phyloP scores from a whole-genome alignment of 2,329 filamentous ascomycete species.

The Colletotrichum sp. region DNA sequence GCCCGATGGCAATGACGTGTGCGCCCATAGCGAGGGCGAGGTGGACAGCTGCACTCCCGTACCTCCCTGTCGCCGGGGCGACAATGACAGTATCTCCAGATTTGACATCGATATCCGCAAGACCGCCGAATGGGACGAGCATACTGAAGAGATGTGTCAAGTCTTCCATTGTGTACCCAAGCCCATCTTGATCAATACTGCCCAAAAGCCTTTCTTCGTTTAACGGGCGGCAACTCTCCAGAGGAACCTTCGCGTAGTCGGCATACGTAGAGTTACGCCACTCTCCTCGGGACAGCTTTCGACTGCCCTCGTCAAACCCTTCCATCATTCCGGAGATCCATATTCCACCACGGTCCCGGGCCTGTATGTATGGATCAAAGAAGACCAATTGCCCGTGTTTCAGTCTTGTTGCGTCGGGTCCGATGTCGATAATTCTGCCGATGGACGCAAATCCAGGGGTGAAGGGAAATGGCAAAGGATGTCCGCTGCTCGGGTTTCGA shows the following conservation, averaged over 20 bases:
- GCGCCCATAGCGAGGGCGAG: slow-evolving; percentile 57
- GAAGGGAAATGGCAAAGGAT: slow-evolving; percentile 31
- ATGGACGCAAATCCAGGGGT: slow-evolving; percentile 37
- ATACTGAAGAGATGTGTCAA: slow-evolving; percentile 40
- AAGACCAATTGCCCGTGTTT: slow-evolving; percentile 37
- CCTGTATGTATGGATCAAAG: slow-evolving; percentile 31
- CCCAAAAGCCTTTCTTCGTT: slow-evolving; percentile 30
- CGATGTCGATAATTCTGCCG: slow-evolving; percentile 38
- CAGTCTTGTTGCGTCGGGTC: slow-evolving; percentile 34
- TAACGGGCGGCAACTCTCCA: slow-evolving; percentile 38
- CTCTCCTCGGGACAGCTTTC: slow-evolving; percentile 27
- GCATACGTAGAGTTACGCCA: slow-evolving; percentile 37
- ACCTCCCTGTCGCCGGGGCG: slow-evolving; percentile 55
- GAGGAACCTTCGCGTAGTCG: slow-evolving; percentile 31
- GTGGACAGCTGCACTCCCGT: slow-evolving; percentile 51
- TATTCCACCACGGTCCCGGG: slow-evolving; percentile 31
- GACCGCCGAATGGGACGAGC: slow-evolving; percentile 49
- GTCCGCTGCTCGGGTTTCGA: not conserved
- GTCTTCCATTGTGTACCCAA: slow-evolving; percentile 47
- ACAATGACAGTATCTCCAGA: slow-evolving; percentile 55
- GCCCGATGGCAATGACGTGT: slow-evolving; percentile 55
- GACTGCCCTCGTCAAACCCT: slow-evolving; percentile 25
- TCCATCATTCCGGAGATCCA: slow-evolving; percentile 34
- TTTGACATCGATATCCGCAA: slow-evolving; percentile 44
- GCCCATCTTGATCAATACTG: not conserved